Evolutionary conservation across 129 eudicot species (phyloP).

Genomic region (Escallonia herrerae): DNA sequence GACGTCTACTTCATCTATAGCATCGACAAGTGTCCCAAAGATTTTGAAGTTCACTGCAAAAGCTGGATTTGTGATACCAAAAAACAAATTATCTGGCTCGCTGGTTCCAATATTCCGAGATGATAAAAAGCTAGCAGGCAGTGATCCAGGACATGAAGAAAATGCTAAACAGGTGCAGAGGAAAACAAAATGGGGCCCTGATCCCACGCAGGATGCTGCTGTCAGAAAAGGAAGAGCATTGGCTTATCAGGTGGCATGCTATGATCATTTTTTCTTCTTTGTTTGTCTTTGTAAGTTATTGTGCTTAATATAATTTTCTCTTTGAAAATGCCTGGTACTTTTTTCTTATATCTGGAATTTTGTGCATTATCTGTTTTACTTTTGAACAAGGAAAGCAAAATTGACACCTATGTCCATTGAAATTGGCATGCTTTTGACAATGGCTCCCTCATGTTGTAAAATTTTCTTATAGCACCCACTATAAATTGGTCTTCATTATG

Average conservation of each 20-base stretch:
- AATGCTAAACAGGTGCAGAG: constrained; percentile 46
- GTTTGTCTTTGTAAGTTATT: background rate
- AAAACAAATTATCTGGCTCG: constrained; percentile 87
- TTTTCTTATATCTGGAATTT: too few species aligned
- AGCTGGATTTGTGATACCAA: constrained; percentile 88
- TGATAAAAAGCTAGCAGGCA: constrained; percentile 50
- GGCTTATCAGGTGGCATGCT: constrained; percentile 79
- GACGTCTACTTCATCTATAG: constrained; percentile 36
- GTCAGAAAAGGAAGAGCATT: constrained; percentile 80
- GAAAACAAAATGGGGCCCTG: constrained; percentile 95
- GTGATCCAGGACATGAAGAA: constrained; percentile 44
- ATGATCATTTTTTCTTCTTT: constrained; percentile 1
- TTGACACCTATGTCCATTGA: too few species aligned
- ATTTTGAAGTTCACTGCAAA: constrained; percentile 59
- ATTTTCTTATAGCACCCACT: too few species aligned
- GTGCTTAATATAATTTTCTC: background rate
- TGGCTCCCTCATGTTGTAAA: too few species aligned
- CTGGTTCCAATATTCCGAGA: constrained; percentile 64
- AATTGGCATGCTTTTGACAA: too few species aligned
- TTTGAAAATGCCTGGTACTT: background rate
- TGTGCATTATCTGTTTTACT: too few species aligned
- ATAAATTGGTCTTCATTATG: too few species aligned
- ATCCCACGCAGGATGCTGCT: constrained; percentile 67
- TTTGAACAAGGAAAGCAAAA: too few species aligned
- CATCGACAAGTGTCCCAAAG: constrained; percentile 49